phyloP scores from a whole-genome alignment of 306 rosid genomes.

The Gleditsia sinensis region DNA sequence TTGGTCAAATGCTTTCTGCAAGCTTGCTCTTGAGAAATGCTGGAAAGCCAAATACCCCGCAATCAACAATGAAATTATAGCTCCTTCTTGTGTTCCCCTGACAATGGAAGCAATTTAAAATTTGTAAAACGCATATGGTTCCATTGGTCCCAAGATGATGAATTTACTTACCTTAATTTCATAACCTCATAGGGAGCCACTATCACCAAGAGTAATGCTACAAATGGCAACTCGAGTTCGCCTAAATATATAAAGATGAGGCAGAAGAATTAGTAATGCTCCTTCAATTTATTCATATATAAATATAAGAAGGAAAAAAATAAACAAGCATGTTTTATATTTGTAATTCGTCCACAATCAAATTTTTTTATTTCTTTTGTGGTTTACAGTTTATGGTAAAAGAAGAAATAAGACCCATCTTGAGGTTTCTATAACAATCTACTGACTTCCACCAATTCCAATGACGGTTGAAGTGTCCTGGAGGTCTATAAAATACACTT shows the following conservation, averaged over 20 bases:
- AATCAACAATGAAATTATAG: constrained; percentile 62
- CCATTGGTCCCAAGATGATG: constrained; percentile 16
- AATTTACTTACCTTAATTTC: constrained; percentile 49
- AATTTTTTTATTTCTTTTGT: constrained; percentile 4
- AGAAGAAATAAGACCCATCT: constrained; percentile 8
- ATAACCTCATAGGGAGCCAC: constrained; percentile 75
- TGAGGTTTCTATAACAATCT: constrained; percentile 10
- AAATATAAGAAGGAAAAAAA: constrained; percentile 27
- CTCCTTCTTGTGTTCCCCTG: constrained; percentile 87
- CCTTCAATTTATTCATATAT: constrained; percentile 4
- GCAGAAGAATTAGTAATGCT: neutral
- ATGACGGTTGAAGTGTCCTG: neutral
- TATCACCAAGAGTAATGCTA: constrained; percentile 70
- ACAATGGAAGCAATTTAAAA: constrained; percentile 27
- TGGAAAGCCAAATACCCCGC: constrained; percentile 87
- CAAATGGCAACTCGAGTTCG: constrained; percentile 88
- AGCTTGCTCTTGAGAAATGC: constrained; percentile 79
- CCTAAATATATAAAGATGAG: constrained; percentile 47
- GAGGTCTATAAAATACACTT: neutral
- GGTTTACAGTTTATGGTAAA: neutral
- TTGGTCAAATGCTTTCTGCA: constrained; percentile 77
- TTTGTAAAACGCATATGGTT: neutral
- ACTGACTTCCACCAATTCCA: constrained; percentile 1
- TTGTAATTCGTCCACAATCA: constrained; percentile 17
- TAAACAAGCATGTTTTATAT: neutral